phyloP scores from a whole-genome alignment of 2,329 filamentous ascomycete species.

The Colletotrichum scovillei region DNA sequence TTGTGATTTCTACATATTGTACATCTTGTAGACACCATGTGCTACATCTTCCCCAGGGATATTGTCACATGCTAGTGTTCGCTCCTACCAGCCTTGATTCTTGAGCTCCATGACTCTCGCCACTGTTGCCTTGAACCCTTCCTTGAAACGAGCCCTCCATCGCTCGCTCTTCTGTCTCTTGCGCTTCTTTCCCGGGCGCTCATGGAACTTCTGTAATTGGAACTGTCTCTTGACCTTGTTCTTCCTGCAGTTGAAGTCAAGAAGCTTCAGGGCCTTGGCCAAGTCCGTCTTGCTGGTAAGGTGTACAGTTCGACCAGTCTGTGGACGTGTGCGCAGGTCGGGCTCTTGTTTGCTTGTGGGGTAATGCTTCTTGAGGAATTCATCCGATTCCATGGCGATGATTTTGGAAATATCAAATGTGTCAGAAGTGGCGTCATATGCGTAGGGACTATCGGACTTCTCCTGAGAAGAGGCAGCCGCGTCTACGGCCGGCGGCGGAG shows the following conservation, averaged over 20 bases:
- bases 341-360: constrained; percentile 36
- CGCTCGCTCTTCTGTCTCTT: constrained; percentile 79
- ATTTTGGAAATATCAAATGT: constrained; percentile 49
- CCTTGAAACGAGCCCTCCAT: constrained; percentile 76
- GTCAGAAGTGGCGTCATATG: constrained; percentile 35
- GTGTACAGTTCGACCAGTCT: constrained; percentile 56
- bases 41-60: not conserved
- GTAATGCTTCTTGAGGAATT: constrained; percentile 36
- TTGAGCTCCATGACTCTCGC: constrained; percentile 75
- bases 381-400: constrained; percentile 45
- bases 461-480: not conserved
- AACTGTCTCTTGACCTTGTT: constrained; percentile 71
- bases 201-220: constrained; percentile 75
- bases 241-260: constrained; percentile 51
- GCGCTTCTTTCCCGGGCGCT: constrained; percentile 79
- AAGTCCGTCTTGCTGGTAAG: constrained; percentile 57
- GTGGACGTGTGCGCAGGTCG: constrained; percentile 52
- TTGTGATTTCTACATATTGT: constrained; percentile 30
- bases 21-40: not conserved
- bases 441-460: constrained; percentile 4
- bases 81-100: constrained; percentile 78
- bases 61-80: not conserved
- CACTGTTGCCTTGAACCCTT: constrained; percentile 74
- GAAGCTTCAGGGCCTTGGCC: constrained; percentile 55
- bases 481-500: constrained; percentile 4